Conservation (phyloP, 495 filamentous ascomycete species). For the Opeltia flavorubescens region DNA sequence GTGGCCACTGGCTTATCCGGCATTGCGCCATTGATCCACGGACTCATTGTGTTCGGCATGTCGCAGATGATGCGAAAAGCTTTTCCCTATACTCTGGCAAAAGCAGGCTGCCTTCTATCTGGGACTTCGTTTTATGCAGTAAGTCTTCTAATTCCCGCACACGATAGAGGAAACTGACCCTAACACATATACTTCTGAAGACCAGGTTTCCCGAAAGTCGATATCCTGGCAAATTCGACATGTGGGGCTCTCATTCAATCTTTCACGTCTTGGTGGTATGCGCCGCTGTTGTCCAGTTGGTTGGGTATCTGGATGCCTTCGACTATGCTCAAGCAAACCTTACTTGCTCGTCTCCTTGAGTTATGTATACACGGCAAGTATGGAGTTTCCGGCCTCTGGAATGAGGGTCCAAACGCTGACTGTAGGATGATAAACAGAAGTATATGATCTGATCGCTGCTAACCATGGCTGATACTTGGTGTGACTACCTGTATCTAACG, state of each 20-base stretch:
- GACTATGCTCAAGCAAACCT: conserved; percentile 29
- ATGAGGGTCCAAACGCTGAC: no score
- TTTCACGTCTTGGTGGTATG: conserved; percentile 53
- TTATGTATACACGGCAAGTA: no score
- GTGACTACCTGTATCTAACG: no score
- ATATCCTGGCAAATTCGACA: conserved; percentile 40
- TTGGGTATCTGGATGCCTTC: conserved; percentile 42
- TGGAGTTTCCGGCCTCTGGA: no score
- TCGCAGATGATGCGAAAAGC: conserved; percentile 41
- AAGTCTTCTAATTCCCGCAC: conserved; percentile 17
- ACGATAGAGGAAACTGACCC: background rate
- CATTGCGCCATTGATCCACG: conserved; percentile 69
- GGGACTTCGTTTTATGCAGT: conserved; percentile 30
- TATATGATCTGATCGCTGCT: no score
- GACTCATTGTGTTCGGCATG: conserved; percentile 48
- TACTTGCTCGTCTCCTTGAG: no score
- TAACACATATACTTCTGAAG: conserved; percentile 1
- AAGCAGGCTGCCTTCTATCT: conserved; percentile 21
- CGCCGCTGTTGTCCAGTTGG: conserved; percentile 41
- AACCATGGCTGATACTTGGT: no score
- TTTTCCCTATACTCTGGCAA: conserved; percentile 20
- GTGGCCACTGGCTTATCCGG: conserved; percentile 76
- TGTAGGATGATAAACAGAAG: no score
- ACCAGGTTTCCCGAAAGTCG: conserved; percentile 37
- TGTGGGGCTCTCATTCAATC: conserved; percentile 50